Conservation (phyloP, 129 eudicot genomes). For the Pulicaria dysenterica region DNA sequence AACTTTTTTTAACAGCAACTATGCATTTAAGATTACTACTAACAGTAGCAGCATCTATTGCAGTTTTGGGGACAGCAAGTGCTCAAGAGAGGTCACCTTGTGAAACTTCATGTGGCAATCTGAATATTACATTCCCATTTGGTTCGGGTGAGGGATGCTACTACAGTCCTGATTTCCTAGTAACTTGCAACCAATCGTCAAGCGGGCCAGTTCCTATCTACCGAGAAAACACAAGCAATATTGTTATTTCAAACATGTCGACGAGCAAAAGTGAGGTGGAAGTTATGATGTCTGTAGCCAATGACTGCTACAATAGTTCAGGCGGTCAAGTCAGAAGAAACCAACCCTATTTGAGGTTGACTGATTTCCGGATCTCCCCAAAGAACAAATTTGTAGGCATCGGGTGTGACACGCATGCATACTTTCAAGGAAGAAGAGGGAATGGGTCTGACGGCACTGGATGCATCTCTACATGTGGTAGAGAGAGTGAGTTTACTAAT, state of each 20-base stretch:
- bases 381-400: constrained; percentile 31
- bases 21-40: constrained; percentile 26
- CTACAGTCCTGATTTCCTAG: neutral
- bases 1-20: neutral
- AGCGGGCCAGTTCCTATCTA: neutral
- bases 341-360: neutral
- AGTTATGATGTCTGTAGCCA: neutral
- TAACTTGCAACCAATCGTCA: constrained; percentile 30
- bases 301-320: constrained; percentile 21
- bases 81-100: constrained; percentile 1
- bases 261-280: constrained; percentile 14
- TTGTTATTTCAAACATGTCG: constrained; percentile 6
- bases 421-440: neutral
- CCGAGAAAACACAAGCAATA: neutral
- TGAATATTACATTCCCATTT: constrained; percentile 29
- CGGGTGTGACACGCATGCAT: constrained; percentile 25
- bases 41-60: neutral
- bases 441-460: constrained; percentile 17
- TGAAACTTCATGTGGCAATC: constrained; percentile 33
- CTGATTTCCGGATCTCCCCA: neutral
- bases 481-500: neutral
- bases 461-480: constrained; percentile 33
- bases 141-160: constrained; percentile 28
- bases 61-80: constrained; percentile 9
- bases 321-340: neutral